Base-by-base conservation (phyloP, 148 eudicot species). In the Agrostemma githago region DNA sequence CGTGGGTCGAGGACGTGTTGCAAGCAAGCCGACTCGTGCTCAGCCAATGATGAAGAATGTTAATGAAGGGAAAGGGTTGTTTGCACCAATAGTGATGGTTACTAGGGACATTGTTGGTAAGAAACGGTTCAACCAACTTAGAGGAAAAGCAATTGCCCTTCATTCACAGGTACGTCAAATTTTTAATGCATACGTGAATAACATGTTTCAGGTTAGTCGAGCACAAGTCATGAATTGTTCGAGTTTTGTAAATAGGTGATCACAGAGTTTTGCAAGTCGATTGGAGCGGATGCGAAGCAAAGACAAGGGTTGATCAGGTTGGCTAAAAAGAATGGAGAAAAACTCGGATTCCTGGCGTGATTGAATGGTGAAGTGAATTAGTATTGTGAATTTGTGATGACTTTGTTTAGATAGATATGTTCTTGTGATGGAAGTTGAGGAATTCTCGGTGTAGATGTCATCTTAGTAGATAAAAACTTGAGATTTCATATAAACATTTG, bases 71-170 rank as follows among this genome's bases (percentile, higher is more conserved):
- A 95, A 92, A 76, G 98, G 98, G 6, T 26, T 95, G 2, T 95
- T 95, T 75, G 97, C 98, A 16, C 98, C 98, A 0, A 6, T 85
- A 6, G 97, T 95, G 65, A 85, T 95, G 41, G 39, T 92, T 14
- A 83, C 97, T 2, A 79, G 97, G 20, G 78, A 90, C 40, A 72
- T 95, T 12, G 43, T 95, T 40, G 98, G 98, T 15, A 92, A 87
- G 84, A 95, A 90, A 81, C 70, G 88, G 79, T 95, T 95, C 81
- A 95, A 92, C 75, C 98, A 95, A 87, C 87, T 95, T 65, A 83
- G 97, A 81, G 98, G 98, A 57, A 95, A 95, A 80, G 98, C 96
- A 12, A 95, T 95, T 68, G 97, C 98, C 73, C 84, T 95, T 64
- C 98, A 95, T 77, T 95, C 98, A 34, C 98, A 92, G 93, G 98